phyloP scores from a whole-genome alignment of 257 asterid species.

The Apocynum venetum region DNA sequence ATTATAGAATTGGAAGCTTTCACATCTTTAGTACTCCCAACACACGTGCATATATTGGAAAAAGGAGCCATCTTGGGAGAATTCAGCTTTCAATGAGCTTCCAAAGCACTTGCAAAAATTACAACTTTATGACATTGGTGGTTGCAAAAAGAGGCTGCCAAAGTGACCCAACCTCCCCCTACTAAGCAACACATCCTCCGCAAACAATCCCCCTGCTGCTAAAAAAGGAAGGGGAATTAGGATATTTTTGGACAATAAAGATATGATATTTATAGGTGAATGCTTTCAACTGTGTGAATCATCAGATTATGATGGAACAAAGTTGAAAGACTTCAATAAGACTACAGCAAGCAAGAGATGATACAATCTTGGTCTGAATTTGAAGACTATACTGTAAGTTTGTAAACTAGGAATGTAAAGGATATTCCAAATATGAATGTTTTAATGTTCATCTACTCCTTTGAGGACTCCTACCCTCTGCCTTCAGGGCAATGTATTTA shows the following conservation, averaged over 20 bases:
- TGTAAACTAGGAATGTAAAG: neutral
- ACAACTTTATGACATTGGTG: neutral
- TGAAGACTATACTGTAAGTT: neutral
- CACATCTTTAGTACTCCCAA: constrained; percentile 1
- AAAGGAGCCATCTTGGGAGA: constrained; percentile 11
- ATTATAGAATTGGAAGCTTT: constrained; percentile 9
- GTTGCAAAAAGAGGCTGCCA: neutral
- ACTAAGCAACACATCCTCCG: constrained; percentile 68
- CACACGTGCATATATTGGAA: neutral
- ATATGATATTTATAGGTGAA: too few species aligned
- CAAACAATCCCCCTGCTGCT: constrained; percentile 66
- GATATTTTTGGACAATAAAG: neutral
- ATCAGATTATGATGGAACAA: neutral
- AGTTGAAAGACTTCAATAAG: neutral
- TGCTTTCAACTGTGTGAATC: too few species aligned
- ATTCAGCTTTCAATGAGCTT: constrained; percentile 13
- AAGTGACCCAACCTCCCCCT: neutral
- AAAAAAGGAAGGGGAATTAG: neutral
- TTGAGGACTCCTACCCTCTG: too few species aligned
- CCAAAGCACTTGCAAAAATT: constrained; percentile 7
- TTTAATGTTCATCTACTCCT: neutral
- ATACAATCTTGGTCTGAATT: neutral
- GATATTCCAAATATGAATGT: neutral
- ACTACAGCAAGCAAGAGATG: neutral
- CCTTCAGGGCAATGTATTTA: too few species aligned